Evolutionary conservation across 176 grass and related monocot genomes (phyloP).

Genomic region (barley (Hordeum vulgare)): MorexV3_pseudomolecules_assembly NC_058522.1:446988665-446989164

Average conservation of each 20-base stretch:
- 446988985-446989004: neutral
- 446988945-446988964: neutral
- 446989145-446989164: neutral
- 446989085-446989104: neutral
- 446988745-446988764: neutral
- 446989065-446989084: neutral
- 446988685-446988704: too few species aligned
- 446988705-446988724: too few species aligned
- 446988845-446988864: neutral
- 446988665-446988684: too few species aligned
- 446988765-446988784: neutral
- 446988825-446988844: neutral
- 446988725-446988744: too few species aligned
- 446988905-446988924: neutral
- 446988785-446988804: neutral
- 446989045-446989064: slow-evolving; percentile 12
- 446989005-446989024: neutral
- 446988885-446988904: neutral
- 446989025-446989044: neutral
- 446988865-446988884: neutral
- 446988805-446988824: neutral
- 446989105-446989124: slow-evolving; percentile 4
- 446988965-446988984: neutral
- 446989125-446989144: neutral
- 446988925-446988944: neutral